Evolutionary conservation across 768 basidiomycete genomes (phyloP).

Genomic region (Gautieria morchelliformis): DNA sequence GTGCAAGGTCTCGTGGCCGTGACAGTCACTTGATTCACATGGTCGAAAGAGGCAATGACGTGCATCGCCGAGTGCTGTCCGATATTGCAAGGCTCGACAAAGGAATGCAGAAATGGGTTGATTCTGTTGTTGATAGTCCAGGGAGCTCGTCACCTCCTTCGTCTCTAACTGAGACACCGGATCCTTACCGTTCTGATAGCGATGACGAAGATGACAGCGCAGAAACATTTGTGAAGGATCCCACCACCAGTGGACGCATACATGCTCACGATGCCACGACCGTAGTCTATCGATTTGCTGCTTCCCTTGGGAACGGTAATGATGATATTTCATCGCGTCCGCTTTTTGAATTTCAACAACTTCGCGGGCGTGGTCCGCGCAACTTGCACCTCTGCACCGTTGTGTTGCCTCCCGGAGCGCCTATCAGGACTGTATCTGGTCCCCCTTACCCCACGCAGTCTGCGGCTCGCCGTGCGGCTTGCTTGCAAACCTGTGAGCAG

Average conservation of each 20-base stretch:
- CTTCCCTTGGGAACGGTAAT: conserved; percentile 9
- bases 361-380: conserved; percentile 20
- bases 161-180: conserved; percentile 28
- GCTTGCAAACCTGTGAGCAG: conserved; percentile 43
- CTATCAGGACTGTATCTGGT: conserved; percentile 34
- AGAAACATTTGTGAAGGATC: conserved; percentile 42
- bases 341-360: conserved; percentile 33
- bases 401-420: conserved; percentile 34
- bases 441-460: conserved; percentile 34
- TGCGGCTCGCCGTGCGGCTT: conserved; percentile 50
- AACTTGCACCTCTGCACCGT: conserved; percentile 38
- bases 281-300: conserved; percentile 44
- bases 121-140: conserved; percentile 29
- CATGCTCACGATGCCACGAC: conserved; percentile 47
- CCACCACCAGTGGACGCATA: conserved; percentile 52
- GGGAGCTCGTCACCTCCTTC: conserved; percentile 37
- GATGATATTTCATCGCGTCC: conserved; percentile 13
- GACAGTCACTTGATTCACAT: conserved; percentile 52
- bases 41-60: conserved; percentile 47
- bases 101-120: conserved; percentile 40
- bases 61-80: conserved; percentile 44
- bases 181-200: conserved; percentile 39
- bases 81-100: conserved; percentile 30
- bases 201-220: conserved; percentile 35
- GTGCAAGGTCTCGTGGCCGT: conserved; percentile 35